These are phyloP conservation scores for Lentinula detonsa DNA, from an alignment of 768 basidiomycete species.

Conservation along the genomic window DNA sequence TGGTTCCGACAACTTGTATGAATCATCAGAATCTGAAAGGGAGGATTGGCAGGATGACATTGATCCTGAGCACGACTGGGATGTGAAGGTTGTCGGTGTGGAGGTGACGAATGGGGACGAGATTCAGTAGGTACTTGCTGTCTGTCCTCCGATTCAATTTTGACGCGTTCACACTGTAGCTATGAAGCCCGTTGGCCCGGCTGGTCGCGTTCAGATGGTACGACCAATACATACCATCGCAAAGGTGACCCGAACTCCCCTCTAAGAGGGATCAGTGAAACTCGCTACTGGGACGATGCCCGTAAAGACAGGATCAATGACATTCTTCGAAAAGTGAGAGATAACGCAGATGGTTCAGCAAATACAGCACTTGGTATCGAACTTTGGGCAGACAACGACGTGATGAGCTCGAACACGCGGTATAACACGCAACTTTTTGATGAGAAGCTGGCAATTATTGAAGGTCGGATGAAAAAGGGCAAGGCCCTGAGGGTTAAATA, in stretches of 20 bases:
- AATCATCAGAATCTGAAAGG: neutral
- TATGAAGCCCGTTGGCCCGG: neutral
- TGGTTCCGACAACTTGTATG: neutral
- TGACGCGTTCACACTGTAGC: neutral
- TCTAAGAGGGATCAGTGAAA: neutral
- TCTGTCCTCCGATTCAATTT: neutral
- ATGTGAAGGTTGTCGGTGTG: neutral
- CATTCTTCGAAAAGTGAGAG: neutral
- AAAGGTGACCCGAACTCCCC: neutral
- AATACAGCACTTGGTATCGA: conserved; percentile 27
- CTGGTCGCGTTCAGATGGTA: neutral
- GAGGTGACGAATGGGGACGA: neutral
- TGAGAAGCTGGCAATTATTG: conserved; percentile 29
- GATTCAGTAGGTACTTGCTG: neutral
- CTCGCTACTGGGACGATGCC: neutral
- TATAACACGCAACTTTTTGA: conserved; percentile 38
- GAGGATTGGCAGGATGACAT: neutral
- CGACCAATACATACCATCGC: neutral
- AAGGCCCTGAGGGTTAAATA: neutral
- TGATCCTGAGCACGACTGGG: neutral
- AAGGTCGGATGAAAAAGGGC: neutral
- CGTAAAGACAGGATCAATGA: neutral
- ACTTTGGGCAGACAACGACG: conserved; percentile 31
- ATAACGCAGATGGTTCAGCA: neutral
- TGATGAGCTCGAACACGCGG: conserved; percentile 37